Base-by-base conservation (phyloP, 2,329 filamentous ascomycete species). In the Alternaria postmessia region DNA sequence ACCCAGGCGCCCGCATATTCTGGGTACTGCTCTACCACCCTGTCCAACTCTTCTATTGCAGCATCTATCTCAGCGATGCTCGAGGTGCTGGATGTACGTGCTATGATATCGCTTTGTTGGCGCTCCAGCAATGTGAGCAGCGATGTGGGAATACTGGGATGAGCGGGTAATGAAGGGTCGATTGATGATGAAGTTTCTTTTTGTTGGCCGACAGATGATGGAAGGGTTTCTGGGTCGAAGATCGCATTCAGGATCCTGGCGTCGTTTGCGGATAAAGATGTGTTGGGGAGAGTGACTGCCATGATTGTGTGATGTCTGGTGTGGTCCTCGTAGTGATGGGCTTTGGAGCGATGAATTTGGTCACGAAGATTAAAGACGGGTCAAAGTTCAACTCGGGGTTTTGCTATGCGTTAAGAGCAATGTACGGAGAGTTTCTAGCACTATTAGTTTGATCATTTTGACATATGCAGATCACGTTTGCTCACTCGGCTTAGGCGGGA, bases 1-100 rank as follows among this genome's bases (percentile, higher is more conserved):
- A 93, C 91, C 59, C 87, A 85, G 6, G 88, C 89, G 64, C 89
- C 91, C 22, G 91, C 90, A 76, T 94, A 94, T 32, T 80, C 77
- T 3, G 91, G 89, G 54, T 87, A 75, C 24, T 85, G 77, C 3
- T 80, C 70, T 41, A 93, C 85, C 32, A 93, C 81, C 2, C 77
- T 72, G 30, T 84, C 82, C 5, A 94, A 80, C 6, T 80, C 76
- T 9, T 28, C 24, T 4, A 74, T 65, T 18, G 68, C 72, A 12
- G 59, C 47, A 5, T 69, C 58, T 36, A 76, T 67, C 5, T 44
- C 51, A 5, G 47, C 2, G 3, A 26, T 24, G 14, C 62, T 63
- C 3, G 70, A 68, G 14, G 43, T 64, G 11, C 62, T 69, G 30
- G 67, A 64, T 8, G 69, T 49, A 22, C 61, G 58, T 28, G 51